Base-by-base conservation (phyloP, 2,329 filamentous ascomycete genomes). In the Fusarium sp. region DNA sequence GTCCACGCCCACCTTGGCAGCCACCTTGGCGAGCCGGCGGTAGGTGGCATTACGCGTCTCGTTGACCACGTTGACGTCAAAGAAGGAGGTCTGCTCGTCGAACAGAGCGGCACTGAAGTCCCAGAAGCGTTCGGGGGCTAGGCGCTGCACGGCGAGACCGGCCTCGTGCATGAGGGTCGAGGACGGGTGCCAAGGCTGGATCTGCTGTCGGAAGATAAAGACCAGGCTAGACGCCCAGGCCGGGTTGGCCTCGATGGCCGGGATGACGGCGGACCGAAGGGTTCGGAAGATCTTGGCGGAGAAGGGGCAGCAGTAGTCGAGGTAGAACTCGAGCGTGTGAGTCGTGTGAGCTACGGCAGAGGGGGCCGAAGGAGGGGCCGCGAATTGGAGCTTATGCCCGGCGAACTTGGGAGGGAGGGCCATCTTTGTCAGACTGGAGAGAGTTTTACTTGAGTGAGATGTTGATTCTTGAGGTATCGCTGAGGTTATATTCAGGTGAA, bases 121-220 rank as follows among this genome's bases (percentile, higher is more conserved):
- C 91, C 93, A 97, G 88, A 97, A 98, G 75, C 90, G 91, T 20
- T 87, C 86, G 0, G 94, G 92, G 3, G 90, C 86, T 8, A 94
- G 83, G 61, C 89, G 89, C 76, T 96, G 88, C 2, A 98, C 94
- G 4, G 95, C 96, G 35, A 95, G 89, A 4, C 87, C 95, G 35
- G 95, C 93, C 88, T 98, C 96, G 85, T 96, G 94, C 65, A 90
- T 87, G 12, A 95, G 88, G 8, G 93, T 95, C 45, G 91, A 95
- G 22, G 93, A 95, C 2, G 96, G 96, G 84, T 98, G 95, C 96
- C 96, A 98, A 15, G 95, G 95, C 85, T 98, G 95, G 79, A 98
- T 90, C 82, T 98, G 95, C 82, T 96, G 95, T 59, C 95, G 93
- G 87, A 98, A 94, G 79, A 98, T 90, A 76, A 97, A 87, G 77